Evolutionary conservation across 1,284 basidiomycete genomes (phyloP).

Genomic region (Irpex rosettiformis): DNA sequence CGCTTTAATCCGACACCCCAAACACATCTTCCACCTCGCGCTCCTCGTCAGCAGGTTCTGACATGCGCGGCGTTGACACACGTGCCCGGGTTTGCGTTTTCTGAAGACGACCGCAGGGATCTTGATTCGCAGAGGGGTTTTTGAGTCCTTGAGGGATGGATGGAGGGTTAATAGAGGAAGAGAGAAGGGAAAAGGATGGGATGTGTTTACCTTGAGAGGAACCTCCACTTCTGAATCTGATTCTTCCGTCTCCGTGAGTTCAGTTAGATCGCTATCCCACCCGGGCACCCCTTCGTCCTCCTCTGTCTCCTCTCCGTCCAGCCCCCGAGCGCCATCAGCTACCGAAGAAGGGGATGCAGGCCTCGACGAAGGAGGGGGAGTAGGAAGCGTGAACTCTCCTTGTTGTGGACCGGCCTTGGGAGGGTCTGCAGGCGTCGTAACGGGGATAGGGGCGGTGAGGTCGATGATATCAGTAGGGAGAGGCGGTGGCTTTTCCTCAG

Average conservation of each 20-base stretch:
- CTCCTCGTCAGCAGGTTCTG: constrained; percentile 11
- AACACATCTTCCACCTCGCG: constrained; percentile 14
- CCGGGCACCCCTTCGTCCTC: neutral
- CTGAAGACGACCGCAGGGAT: neutral
- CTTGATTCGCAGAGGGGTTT: neutral
- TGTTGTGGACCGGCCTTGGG: neutral
- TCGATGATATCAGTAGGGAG: neutral
- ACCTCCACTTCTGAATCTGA: neutral
- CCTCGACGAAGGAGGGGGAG: neutral
- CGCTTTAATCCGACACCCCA: constrained; percentile 4
- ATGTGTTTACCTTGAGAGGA: neutral
- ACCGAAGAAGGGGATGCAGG: neutral
- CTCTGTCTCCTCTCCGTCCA: neutral
- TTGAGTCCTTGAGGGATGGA: neutral
- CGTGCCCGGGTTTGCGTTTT: neutral
- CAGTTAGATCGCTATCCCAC: constrained; percentile 13
- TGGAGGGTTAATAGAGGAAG: neutral
- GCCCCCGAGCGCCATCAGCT: neutral
- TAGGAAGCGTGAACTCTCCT: neutral
- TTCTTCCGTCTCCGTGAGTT: constrained; percentile 6
- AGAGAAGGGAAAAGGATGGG: neutral
- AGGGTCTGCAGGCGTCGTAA: too few relatives aligned
- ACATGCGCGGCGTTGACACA: constrained; percentile 1
- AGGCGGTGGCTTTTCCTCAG: too few relatives aligned
- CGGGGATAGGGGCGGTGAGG: neutral